Evolutionary conservation across 371 early-diverging fungal genomes (phyloP).

Genomic region (Mortierella sp.): DNA sequence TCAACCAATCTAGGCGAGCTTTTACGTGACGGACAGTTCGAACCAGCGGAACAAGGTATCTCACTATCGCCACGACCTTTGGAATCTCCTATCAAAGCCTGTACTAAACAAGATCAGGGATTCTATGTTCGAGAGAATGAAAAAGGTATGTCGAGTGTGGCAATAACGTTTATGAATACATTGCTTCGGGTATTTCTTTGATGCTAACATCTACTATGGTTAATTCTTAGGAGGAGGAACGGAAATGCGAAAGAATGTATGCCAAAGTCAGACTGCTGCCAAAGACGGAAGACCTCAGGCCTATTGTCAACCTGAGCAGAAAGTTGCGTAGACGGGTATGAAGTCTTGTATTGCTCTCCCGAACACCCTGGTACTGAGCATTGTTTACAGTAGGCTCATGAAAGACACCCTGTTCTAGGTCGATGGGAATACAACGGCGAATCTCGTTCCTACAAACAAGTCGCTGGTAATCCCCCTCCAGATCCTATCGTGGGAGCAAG

Average conservation of each 20-base stretch:
- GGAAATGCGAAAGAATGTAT: slow-evolving; percentile 52
- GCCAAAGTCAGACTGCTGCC: slow-evolving; percentile 75
- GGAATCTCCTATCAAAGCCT: slow-evolving; percentile 64
- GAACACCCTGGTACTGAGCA: neutral
- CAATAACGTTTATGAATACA: neutral
- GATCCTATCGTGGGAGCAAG: slow-evolving; percentile 27
- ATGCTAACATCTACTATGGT: neutral
- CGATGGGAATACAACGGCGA: slow-evolving; percentile 11
- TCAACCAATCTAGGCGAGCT: slow-evolving; percentile 58
- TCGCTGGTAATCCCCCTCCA: slow-evolving; percentile 21
- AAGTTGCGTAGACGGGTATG: slow-evolving; percentile 19
- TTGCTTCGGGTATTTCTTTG: neutral
- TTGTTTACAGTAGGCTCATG: too few relatives aligned
- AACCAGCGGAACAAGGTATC: slow-evolving; percentile 63
- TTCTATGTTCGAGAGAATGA: slow-evolving; percentile 56
- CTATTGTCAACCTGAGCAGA: slow-evolving; percentile 72
- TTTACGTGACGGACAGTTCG: slow-evolving; percentile 81
- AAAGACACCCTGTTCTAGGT: slow-evolving; percentile 25
- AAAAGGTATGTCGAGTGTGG: slow-evolving; percentile 40
- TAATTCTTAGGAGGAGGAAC: slow-evolving; percentile 18
- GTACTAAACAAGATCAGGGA: slow-evolving; percentile 54
- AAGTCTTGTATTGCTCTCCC: too few relatives aligned
- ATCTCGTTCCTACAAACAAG: slow-evolving; percentile 23
- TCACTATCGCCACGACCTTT: slow-evolving; percentile 84
- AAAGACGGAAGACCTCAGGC: slow-evolving; percentile 71